phyloP scores from a whole-genome alignment of 140 eudicot genomes.

The Bidens hawaiensis region DNA sequence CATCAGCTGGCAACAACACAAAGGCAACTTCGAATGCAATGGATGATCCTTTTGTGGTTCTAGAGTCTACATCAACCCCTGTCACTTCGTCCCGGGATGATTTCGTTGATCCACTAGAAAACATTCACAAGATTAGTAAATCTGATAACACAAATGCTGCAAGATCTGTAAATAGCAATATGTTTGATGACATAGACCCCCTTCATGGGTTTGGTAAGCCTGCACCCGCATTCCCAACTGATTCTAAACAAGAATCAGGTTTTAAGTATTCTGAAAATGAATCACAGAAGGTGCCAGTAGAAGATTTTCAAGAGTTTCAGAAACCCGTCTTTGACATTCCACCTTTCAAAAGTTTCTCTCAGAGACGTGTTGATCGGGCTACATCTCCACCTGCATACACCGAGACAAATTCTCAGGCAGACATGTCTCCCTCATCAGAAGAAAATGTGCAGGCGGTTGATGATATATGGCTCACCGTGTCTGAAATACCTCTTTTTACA shows the following conservation, averaged over 20 bases:
- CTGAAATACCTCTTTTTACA: conserved; percentile 91
- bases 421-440: conserved; percentile 51
- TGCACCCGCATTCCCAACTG: conserved; percentile 45
- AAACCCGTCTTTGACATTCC: conserved; percentile 55
- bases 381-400: conserved; percentile 55
- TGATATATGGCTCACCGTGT: conserved; percentile 85
- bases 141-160: conserved; percentile 41
- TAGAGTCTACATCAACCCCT: conserved; percentile 52
- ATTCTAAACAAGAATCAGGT: conserved; percentile 38
- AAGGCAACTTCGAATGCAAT: conserved; percentile 37
- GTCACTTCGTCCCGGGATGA: conserved; percentile 39
- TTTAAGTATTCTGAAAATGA: conserved; percentile 45
- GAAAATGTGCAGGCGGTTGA: conserved; percentile 37
- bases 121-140: conserved; percentile 42
- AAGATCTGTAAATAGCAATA: conserved; percentile 38
- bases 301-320: conserved; percentile 48
- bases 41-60: conserved; percentile 72
- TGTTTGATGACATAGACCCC: conserved; percentile 78
- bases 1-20: conserved; percentile 28
- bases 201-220: conserved; percentile 63
- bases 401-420: conserved; percentile 45
- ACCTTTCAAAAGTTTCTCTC: background rate
- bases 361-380: conserved; percentile 33
- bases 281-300: conserved; percentile 1
- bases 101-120: conserved; percentile 65